These are phyloP conservation scores for Seiridium unicorne DNA, from an alignment of 2,329 filamentous ascomycete species.

Conservation along the genomic window DNA sequence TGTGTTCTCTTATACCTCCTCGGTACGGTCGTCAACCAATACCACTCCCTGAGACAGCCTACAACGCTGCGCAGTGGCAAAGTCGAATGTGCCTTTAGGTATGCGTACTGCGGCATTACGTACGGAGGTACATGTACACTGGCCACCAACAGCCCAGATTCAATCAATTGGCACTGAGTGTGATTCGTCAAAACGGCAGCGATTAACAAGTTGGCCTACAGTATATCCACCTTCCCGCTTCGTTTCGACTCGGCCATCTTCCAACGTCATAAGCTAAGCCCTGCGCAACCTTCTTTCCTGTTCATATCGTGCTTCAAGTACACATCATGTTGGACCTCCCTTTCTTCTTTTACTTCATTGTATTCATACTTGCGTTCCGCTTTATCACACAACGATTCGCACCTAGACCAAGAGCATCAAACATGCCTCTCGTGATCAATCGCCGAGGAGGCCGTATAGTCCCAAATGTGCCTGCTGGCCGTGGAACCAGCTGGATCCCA, in stretches of 20 bases:
- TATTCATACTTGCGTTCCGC: background rate
- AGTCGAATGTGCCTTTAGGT: no score
- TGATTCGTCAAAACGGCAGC: background rate
- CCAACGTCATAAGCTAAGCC: background rate
- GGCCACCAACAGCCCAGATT: no score
- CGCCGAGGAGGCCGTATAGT: slow-evolving; percentile 14
- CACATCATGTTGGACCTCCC: background rate
- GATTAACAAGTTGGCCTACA: no score
- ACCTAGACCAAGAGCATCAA: background rate
- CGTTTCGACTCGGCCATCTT: background rate
- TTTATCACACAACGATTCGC: background rate
- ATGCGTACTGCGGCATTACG: no score
- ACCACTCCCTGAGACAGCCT: no score
- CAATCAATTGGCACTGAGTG: background rate
- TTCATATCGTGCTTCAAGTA: background rate
- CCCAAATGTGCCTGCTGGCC: background rate
- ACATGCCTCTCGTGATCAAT: slow-evolving; percentile 17
- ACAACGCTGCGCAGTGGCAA: no score
- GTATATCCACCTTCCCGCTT: background rate
- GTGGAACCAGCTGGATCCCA: background rate
- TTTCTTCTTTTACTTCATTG: background rate
- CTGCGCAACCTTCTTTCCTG: background rate
- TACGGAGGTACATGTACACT: no score
- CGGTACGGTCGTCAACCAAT: no score
- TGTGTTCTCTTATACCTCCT: no score